phyloP scores from a whole-genome alignment of 2,329 filamentous ascomycete species.

The Fusarium sp. region DNA sequence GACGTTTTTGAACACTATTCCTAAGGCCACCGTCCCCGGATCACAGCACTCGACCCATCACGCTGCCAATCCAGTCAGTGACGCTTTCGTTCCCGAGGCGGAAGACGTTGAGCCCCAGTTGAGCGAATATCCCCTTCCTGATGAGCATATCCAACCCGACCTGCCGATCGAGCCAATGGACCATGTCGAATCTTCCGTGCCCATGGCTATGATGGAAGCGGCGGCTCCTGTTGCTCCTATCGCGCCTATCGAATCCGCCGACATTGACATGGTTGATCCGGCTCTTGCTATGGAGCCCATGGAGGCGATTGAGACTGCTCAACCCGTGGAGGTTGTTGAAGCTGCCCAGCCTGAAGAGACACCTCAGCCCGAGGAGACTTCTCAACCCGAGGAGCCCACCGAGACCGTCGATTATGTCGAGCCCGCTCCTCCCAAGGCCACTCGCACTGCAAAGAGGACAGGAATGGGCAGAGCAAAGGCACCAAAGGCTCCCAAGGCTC shows the following conservation, averaged over 20 bases:
- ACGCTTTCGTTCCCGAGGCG: constrained; percentile 45
- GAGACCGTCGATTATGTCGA: constrained; percentile 27
- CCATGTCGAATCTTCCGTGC: constrained; percentile 17
- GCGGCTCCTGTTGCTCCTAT: constrained; percentile 9
- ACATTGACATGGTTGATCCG: constrained; percentile 37
- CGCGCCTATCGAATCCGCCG: constrained; percentile 20
- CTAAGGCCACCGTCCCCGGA: constrained; percentile 16
- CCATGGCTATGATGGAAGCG: constrained; percentile 27
- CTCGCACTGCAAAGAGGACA: constrained; percentile 40
- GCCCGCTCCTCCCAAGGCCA: constrained; percentile 41
- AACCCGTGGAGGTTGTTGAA: neutral
- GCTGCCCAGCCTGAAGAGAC: neutral
- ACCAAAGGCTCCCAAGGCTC: constrained; percentile 28
- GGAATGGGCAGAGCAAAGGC: constrained; percentile 34
- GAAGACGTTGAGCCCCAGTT: constrained; percentile 37
- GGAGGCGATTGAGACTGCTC: constrained; percentile 8
- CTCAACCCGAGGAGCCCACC: constrained; percentile 19
- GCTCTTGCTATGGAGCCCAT: constrained; percentile 29
- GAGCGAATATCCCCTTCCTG: constrained; percentile 24
- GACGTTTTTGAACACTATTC: constrained; percentile 42
- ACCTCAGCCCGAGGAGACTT: constrained; percentile 8
- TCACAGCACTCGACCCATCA: constrained; percentile 14
- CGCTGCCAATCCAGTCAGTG: constrained; percentile 33
- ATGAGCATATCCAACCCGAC: constrained; percentile 40
- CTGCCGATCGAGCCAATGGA: constrained; percentile 46